These are phyloP conservation scores for Fomitopsis schrenkii DNA, from an alignment of 1,284 basidiomycete species.

Conservation along the genomic window DNA sequence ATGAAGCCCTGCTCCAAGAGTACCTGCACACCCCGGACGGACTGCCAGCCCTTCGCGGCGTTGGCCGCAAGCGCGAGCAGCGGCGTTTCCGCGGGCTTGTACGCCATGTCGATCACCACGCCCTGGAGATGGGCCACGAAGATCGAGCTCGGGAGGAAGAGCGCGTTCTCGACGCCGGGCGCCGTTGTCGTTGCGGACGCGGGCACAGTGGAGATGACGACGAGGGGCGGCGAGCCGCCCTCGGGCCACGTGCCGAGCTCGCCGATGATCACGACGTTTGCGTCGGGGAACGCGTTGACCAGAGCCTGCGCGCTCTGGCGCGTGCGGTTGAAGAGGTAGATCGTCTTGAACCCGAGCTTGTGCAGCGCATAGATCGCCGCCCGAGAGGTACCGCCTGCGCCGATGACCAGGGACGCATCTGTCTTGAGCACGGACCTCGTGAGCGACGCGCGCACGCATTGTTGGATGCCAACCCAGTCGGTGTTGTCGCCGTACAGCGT, in stretches of 20 bases:
- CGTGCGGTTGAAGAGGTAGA: conserved; percentile 89
- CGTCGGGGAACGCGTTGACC: conserved; percentile 63
- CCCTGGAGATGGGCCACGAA: conserved; percentile 44
- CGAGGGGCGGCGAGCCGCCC: conserved; percentile 47
- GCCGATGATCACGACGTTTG: conserved; percentile 58
- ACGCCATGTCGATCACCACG: conserved; percentile 91
- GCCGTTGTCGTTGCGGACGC: conserved; percentile 60
- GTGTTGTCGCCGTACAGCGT: conserved; percentile 87
- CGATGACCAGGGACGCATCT: conserved; percentile 74
- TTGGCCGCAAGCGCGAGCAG: conserved; percentile 54
- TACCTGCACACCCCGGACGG: conserved; percentile 79
- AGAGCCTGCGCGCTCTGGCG: conserved; percentile 67
- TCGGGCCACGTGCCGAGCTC: conserved; percentile 51
- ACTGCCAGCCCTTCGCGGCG: conserved; percentile 57
- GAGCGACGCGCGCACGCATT: conserved; percentile 45
- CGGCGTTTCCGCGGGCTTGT: conserved; percentile 78
- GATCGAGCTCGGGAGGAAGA: conserved; percentile 56
- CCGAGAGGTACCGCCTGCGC: conserved; percentile 89
- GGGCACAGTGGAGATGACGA: conserved; percentile 86
- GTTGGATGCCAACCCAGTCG: conserved; percentile 85
- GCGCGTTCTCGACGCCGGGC: conserved; percentile 30
- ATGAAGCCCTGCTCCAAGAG: conserved; percentile 84
- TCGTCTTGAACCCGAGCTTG: conserved; percentile 58
- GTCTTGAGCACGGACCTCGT: conserved; percentile 29
- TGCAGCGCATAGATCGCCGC: conserved; percentile 89